Conservation (phyloP, 768 basidiomycete species). For the Candolleomyces eurysporus region DNA sequence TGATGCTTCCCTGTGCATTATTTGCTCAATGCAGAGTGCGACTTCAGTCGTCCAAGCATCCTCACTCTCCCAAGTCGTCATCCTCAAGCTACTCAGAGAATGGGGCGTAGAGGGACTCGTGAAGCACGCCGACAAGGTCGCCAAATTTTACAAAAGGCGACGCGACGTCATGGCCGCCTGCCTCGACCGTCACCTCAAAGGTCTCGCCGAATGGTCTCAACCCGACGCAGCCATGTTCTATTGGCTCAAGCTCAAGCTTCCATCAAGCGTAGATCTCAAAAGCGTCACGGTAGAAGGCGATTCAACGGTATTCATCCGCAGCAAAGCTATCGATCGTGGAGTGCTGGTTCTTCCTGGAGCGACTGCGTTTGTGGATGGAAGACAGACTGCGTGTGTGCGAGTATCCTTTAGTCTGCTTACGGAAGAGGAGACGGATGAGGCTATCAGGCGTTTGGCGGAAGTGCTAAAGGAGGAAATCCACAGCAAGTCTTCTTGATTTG, state of each 20-base stretch:
- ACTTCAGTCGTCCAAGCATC: conserved; percentile 62
- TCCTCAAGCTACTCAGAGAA: conserved; percentile 47
- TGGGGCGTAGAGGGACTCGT: conserved; percentile 77
- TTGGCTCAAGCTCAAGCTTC: conserved; percentile 50
- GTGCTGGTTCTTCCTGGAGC: conserved; percentile 85
- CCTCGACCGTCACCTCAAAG: conserved; percentile 66
- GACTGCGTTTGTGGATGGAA: conserved; percentile 66
- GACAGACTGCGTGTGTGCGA: conserved; percentile 69
- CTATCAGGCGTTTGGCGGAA: conserved; percentile 50
- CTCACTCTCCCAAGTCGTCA: conserved; percentile 59
- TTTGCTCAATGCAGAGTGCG: conserved; percentile 56
- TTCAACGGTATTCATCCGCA: conserved; percentile 63
- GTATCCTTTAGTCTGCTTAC: conserved; percentile 71
- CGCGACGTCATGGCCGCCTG: conserved; percentile 71
- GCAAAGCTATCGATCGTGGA: conserved; percentile 67
- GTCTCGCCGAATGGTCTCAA: conserved; percentile 64
- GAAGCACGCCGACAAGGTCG: conserved; percentile 59
- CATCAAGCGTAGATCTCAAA: conserved; percentile 4
- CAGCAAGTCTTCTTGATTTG: neutral
- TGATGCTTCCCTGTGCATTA: neutral
- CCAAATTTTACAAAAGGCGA: conserved; percentile 64
- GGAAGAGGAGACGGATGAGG: conserved; percentile 69
- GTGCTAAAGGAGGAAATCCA: conserved; percentile 9
- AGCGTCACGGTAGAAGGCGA: conserved; percentile 43
- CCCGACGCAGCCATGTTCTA: conserved; percentile 89